phyloP scores from a whole-genome alignment of 2,329 filamentous ascomycete species.

The Penicillium palitans region DNA sequence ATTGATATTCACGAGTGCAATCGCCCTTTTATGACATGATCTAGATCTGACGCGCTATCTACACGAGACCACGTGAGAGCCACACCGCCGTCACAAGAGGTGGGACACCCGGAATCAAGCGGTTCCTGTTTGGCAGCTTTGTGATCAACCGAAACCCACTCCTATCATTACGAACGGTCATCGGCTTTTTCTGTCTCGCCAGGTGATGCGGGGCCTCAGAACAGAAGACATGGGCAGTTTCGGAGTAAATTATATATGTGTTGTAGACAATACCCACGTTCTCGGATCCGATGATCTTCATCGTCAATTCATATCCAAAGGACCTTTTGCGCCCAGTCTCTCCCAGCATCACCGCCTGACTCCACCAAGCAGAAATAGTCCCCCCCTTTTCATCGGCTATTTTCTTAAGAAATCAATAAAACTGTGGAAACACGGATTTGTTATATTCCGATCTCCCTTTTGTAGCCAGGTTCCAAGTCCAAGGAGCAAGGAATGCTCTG shows the following conservation, averaged over 20 bases:
- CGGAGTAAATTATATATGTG: slow-evolving; percentile 1
- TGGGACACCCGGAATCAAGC: slow-evolving; percentile 23
- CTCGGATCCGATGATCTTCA: slow-evolving; percentile 8
- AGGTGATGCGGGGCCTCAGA: neutral
- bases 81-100: slow-evolving; percentile 22
- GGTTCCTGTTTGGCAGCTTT: slow-evolving; percentile 26
- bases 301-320: neutral
- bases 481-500: slow-evolving; percentile 19
- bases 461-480: slow-evolving; percentile 13
- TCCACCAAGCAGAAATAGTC: slow-evolving; percentile 7
- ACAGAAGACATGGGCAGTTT: neutral
- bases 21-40: slow-evolving; percentile 13
- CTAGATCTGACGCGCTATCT: slow-evolving; percentile 22
- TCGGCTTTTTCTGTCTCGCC: slow-evolving; percentile 9
- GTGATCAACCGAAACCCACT: slow-evolving; percentile 26
- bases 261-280: neutral
- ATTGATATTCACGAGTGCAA: slow-evolving; percentile 1
- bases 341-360: slow-evolving; percentile 8
- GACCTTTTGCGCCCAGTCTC: slow-evolving; percentile 8
- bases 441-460: slow-evolving; percentile 1
- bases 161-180: slow-evolving; percentile 22
- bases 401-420: slow-evolving; percentile 3
- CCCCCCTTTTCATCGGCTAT: slow-evolving; percentile 5
- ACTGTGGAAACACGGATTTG: slow-evolving; percentile 11
- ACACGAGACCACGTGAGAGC: slow-evolving; percentile 30